Evolutionary conservation across 1,284 basidiomycete genomes (phyloP), one percentile per base, ranked within the genome.

Genomic region (Trichosporon ovoides): DNA sequence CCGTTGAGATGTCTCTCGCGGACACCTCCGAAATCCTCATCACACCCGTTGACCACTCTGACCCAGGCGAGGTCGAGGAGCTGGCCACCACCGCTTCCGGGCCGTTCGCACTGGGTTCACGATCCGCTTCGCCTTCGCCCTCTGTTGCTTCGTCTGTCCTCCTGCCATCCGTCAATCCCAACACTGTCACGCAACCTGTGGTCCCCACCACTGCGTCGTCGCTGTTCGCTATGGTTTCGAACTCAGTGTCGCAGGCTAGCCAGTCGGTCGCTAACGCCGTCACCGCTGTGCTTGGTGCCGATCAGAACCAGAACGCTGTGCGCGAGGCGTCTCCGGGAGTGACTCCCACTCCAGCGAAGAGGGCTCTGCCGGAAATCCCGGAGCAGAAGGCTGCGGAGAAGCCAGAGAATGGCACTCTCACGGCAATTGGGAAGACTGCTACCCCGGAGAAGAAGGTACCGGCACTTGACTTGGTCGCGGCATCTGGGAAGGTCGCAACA

Each of bases 231-330:
- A 48, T 48, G 43, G 28, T 48, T 14, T 48, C 43, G 18, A 48
- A 48, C 43, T 48, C 43, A 7, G 43, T 48, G 7, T 20, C 43
- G n/a, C 43, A 48, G 24, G 43, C 43, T 22, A 48, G 43, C 43
- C 22, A 48, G 43, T 48, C 43, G 22, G 43, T 48, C 43, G 43
- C 43, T 48, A 48, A 48, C 22, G 43, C 43, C 43, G 43, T 48
- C 22, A 48, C 43, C 22, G 43, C 43, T 31, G 43, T 48, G 43
- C 43, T 48, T 7, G 22, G 43, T 16, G 16, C 43, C n/a, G 43
- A 48, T 28, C 43, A 48, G 24, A 9, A 5, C 5, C 28, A 31
- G 9, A 31, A 9, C 28, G 28, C 28, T 31, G 28, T 9, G 4
- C 28, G 28, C 9, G 28, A 4, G 28, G 9, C 9, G 28, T 31